Base-by-base conservation (phyloP, 2,329 filamentous ascomycete genomes). In the Ampelomyces quisqualis region DNA sequence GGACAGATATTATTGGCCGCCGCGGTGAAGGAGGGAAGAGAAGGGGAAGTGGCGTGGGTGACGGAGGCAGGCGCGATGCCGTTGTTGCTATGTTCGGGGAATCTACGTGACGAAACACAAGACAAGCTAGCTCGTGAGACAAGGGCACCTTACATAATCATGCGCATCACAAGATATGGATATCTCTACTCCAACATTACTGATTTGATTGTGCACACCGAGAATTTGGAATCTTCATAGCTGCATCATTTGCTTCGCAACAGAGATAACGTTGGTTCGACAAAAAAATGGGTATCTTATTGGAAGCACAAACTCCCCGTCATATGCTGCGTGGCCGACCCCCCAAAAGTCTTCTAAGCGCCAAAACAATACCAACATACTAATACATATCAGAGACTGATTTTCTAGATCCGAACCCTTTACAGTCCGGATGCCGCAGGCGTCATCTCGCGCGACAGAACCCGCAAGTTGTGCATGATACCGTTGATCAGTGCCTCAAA, bases 401-500 rank as follows among this genome's bases (percentile, higher is more conserved):
- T n/a, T n/a, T n/a, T n/a, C n/a, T n/a, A n/a, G n/a, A 10, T 13
- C 13, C 35, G 29, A n/a, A n/a, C 9, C 22, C 24, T 29, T 34
- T 42, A 43, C 15, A 27, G 36, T 24, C 43, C 35, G 10, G 50
- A 22, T 21, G 27, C 40, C n/a, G 36, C 30, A 17, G 55, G 45
- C 8, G 64, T 68, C 3, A 68, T 58, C 40, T 66, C 61, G n/a
- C 65, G 58, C 15, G 64, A 67, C 21, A 67, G 41, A 11, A 67
- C 59, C 15, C 65, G 47, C 31, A 68, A 36, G 29, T 93, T 91
- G 64, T 90, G 84, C 40, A 91, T 70, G 48, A 93, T 79, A 1
- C 84, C 85, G 47, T 85, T 82, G 3, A 93, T 79, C 10, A 91
- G 68, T 31, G 82, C 77, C 39, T 80, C 75, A 61, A 85, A 78